A percentile compares a stretch with the other conserved stretches of the same genome.
Evolutionary conservation across 345 rosid species (phyloP).

Genomic region (Trapa bicornis): DNA sequence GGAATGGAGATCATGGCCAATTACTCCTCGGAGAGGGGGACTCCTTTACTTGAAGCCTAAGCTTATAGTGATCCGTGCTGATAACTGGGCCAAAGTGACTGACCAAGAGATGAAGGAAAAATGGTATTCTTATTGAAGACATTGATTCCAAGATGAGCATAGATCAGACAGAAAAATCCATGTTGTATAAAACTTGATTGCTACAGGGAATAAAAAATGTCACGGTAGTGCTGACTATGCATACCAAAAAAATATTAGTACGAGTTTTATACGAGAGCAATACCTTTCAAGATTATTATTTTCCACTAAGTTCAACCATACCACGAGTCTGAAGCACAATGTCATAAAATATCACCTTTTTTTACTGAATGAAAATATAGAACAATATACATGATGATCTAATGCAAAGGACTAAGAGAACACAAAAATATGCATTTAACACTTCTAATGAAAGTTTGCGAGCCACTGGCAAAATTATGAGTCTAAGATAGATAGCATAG

Average conservation of each 20-base stretch:
- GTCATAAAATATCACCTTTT: neutral
- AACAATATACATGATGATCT: neutral
- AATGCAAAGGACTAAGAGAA: neutral
- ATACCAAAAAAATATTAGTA: neutral
- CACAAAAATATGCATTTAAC: neutral
- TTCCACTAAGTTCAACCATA: neutral
- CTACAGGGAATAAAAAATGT: constrained; percentile 59
- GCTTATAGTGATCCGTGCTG: too few species aligned
- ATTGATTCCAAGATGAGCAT: constrained; percentile 83
- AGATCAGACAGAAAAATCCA: constrained; percentile 98
- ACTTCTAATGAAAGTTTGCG: neutral
- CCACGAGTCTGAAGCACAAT: neutral
- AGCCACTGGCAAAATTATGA: neutral
- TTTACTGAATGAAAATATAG: neutral
- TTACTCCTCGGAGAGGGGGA: neutral
- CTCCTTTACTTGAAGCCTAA: too few species aligned
- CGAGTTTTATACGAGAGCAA: neutral
- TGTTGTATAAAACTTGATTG: constrained; percentile 84
- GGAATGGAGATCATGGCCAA: too few species aligned
- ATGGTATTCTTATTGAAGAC: constrained; percentile 57
- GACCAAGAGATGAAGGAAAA: neutral
- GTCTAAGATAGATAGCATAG: constrained; percentile 1
- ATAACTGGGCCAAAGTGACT: too few species aligned
- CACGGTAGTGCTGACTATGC: constrained; percentile 4
- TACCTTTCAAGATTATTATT: neutral